Evolutionary conservation across 257 asterid species (phyloP), one percentile per base, ranked within the genome.

Genomic region (Solanum verrucosum): DNA sequence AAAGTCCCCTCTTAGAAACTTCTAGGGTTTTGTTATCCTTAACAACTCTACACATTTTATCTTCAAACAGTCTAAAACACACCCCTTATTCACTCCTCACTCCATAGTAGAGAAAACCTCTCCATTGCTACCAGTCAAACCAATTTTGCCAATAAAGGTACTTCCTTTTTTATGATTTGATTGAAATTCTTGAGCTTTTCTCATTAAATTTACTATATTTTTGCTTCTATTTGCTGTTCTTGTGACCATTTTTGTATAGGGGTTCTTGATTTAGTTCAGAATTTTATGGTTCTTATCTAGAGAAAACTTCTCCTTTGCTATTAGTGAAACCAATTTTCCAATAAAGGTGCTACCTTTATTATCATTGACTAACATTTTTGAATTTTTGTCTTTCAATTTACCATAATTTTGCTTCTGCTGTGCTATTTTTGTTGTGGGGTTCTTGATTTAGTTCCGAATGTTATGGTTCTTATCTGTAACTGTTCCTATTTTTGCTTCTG

Each of bases 11-110:
- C 1, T 73, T 37, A 73, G 86, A 93, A 89, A 71, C 11, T 90
- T 87, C 95, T 95, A 93, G 98, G 98, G 98, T 92, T 93, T 92
- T 84, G 92, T 93, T 91, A 92, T 92, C 95, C 91, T 84, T 89
- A 81, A 84, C 87, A 12, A 1, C 38, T 46, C 68, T 29, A 18
- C 70, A 1, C 40, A 49, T 82, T 49, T 15, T 49, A 82, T 82
- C 86, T 49, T 29, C 70, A 18, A 44, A 18, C 6, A 29, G 12
- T 49, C 56, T 29, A 42, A 34, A 18, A 52, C 20, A 29, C 44
- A 49, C 44, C 33, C 44, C 25, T 82, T 34, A 81, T 31, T 81
- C 68, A 46, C 42, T 75, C 23, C 11, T 82, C 68, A 16, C 12
- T 81, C 70, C 67, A 20, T 31, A 82, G 70, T 49, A 46, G 68